Base-by-base conservation (phyloP, 768 basidiomycete genomes). In the Suillus plorans region DNA sequence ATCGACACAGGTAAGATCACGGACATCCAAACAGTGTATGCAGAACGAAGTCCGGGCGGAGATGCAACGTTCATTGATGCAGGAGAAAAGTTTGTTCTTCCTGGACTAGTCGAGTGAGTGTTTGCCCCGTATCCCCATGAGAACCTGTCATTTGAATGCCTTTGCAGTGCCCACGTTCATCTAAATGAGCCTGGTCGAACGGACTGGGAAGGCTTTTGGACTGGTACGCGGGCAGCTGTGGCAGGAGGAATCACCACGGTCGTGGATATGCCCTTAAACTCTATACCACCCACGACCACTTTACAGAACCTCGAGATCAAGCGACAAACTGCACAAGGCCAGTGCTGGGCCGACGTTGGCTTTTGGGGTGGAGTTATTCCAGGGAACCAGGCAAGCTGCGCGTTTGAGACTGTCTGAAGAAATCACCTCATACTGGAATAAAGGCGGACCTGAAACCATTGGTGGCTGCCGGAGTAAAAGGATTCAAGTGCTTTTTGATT, bases 231-330 rank as follows among this genome's bases (percentile, higher is more conserved):
- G 62, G 97, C 97, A 22, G 97, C 97, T 1, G 87, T 89, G 2
- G 91, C 94, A 1, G 97, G 97, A 25, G 97, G 97, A 8, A 87
- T 98, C n/a, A 98, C 96, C 9, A 94, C 94, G 7, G 80, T 99
- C 25, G 89, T 98, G 39, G 97, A 99, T 78, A 99, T 99, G 97
- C 97, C 97, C 3, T 81, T 99, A 62, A 98, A 99, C 76, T 97
- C 95, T 2, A 92, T 99, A 62, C 97, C 97, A 1, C 95, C 97
- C 0, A 98, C 97, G 0, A 96, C 94, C 2, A 95, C 94, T 0
- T 84, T 94, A 9, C 79, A 78, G 6, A 88, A 97, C 72, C 82
- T 99, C 10, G 77, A 86, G 55, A 70, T 79, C 34, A 99, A 99
- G 80, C 83, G 86, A 6, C 72, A 74, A 13, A 91, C 89, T 1